Percentiles rank a stretch among this genome's conserved stretches.
phyloP scores from a whole-genome alignment of 257 asterid genomes.

The Leonotis leonurus region DNA sequence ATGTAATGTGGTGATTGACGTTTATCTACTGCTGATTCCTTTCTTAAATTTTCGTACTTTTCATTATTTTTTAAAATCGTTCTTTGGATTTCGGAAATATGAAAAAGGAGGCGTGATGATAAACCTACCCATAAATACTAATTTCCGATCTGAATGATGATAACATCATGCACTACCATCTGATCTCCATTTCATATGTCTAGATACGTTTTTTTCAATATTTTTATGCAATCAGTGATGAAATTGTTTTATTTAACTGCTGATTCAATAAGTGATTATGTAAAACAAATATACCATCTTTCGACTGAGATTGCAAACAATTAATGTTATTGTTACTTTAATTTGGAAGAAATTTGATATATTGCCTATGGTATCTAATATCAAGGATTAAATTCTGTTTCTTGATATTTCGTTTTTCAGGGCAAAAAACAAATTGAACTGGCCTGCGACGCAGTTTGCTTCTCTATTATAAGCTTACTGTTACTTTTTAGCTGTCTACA shows the following conservation, averaged over 20 bases:
- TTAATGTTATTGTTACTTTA: background rate
- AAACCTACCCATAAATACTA: conserved; percentile 34
- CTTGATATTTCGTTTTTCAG: conserved; percentile 47
- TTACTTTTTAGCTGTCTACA: conserved; percentile 41
- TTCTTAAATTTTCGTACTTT: too few species aligned
- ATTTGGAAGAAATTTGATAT: background rate
- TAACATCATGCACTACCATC: conserved; percentile 88
- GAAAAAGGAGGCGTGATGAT: conserved; percentile 54
- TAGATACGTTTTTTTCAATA: background rate
- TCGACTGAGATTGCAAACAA: conserved; percentile 68
- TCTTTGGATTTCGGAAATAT: background rate
- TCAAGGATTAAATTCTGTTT: conserved; percentile 29
- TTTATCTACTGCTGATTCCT: background rate
- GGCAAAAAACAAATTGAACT: conserved; percentile 44
- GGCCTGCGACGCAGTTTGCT: conserved; percentile 72
- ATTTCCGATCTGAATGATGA: conserved; percentile 60
- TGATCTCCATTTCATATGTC: conserved; percentile 46
- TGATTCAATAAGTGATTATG: conserved; percentile 45
- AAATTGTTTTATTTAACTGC: background rate
- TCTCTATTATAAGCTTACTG: conserved; percentile 30
- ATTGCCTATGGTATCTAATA: conserved; percentile 54
- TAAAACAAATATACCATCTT: conserved; percentile 60
- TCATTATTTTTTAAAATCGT: too few species aligned
- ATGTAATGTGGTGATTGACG: conserved; percentile 52
- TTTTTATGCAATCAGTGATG: conserved; percentile 41